These are phyloP conservation scores for Trametes punicea DNA, from an alignment of 768 basidiomycete genomes.

Conservation along the genomic window DNA sequence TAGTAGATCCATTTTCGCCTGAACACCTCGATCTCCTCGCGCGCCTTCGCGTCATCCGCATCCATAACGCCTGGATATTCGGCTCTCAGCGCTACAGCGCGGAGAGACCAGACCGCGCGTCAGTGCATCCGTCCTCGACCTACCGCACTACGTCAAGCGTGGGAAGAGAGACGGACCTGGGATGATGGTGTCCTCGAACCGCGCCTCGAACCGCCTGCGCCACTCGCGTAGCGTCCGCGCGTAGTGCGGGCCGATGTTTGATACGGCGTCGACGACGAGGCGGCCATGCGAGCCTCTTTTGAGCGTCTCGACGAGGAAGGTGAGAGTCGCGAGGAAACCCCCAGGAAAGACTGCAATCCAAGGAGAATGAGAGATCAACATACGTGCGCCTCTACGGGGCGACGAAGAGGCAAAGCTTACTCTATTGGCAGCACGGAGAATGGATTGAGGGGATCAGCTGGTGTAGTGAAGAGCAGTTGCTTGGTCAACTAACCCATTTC, in stretches of 20 bases:
- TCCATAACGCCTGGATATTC: constrained; percentile 60
- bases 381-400: too few species aligned
- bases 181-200: constrained; percentile 56
- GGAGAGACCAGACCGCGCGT: too few species aligned
- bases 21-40: constrained; percentile 68
- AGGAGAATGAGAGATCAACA: not conserved
- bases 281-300: constrained; percentile 47
- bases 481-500: constrained; percentile 74
- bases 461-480: too few species aligned
- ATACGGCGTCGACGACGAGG: constrained; percentile 61
- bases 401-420: too few species aligned
- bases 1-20: constrained; percentile 47
- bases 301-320: constrained; percentile 51
- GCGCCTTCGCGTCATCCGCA: constrained; percentile 32
- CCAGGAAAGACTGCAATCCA: constrained; percentile 58
- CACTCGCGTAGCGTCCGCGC: constrained; percentile 80
- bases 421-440: too few species aligned
- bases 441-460: too few species aligned
- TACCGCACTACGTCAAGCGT: not conserved
- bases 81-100: constrained; percentile 40
- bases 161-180: constrained; percentile 33
- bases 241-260: constrained; percentile 75
- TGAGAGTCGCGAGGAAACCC: constrained; percentile 63
- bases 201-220: constrained; percentile 55
- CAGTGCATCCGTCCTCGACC: not conserved